Percentiles rank a stretch among this genome's conserved stretches.
phyloP scores from a whole-genome alignment of 2,329 filamentous ascomycete species.

The Aspergillus felis region DNA sequence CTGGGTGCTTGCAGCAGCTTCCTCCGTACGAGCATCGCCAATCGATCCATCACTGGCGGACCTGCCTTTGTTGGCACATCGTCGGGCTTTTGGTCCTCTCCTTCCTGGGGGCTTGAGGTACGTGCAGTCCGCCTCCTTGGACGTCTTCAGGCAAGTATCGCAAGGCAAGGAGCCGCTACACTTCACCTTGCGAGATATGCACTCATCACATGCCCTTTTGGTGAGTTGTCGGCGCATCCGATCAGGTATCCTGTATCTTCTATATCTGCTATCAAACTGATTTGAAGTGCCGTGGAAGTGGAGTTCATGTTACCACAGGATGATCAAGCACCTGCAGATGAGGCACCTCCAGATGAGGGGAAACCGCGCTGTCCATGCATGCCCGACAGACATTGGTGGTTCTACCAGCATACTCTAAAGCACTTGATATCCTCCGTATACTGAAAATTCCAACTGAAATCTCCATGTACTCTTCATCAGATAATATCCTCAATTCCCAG shows the following conservation, averaged over 20 bases:
- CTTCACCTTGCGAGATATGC: slow-evolving; percentile 29
- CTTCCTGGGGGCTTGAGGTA: slow-evolving; percentile 25
- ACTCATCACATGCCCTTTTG: slow-evolving; percentile 29
- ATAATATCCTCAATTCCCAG: not conserved
- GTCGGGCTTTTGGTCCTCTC: slow-evolving; percentile 25
- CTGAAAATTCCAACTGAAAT: not conserved
- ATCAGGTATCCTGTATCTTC: not conserved
- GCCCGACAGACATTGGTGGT: not conserved
- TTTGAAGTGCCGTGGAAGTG: not conserved
- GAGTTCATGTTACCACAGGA: not conserved
- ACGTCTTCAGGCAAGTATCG: slow-evolving; percentile 20
- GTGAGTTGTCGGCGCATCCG: slow-evolving; percentile 14
- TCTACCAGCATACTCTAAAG: not conserved
- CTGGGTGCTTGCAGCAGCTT: not conserved
- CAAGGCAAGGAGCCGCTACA: slow-evolving; percentile 28
- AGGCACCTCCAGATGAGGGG: not conserved
- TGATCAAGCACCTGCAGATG: not conserved
- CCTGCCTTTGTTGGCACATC: not conserved
- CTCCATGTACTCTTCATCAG: not conserved
- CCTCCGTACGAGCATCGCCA: not conserved
- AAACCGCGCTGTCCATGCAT: not conserved
- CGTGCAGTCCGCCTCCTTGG: slow-evolving; percentile 20
- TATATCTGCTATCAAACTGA: too few relatives aligned
- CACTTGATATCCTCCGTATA: not conserved
- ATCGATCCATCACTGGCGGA: not conserved